A percentile compares a stretch with the other conserved stretches of the same genome.
Evolutionary conservation across 805 yeast genomes (phyloP).

Genomic region (Cyberlindnera mrakii): DNA sequence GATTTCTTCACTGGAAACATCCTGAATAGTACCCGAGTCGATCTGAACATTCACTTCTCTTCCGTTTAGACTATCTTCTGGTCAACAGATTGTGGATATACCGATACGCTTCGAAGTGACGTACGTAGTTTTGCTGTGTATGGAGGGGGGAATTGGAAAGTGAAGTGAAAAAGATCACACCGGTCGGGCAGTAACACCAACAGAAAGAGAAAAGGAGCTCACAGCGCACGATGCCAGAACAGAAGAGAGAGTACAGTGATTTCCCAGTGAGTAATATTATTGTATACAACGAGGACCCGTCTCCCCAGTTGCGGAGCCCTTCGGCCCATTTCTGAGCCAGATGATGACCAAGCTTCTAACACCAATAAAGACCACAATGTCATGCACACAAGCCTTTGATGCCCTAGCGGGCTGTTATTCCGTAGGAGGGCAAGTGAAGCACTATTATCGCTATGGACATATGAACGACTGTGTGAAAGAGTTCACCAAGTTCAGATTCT

Average conservation of each 20-base stretch:
- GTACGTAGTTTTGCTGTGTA: no score
- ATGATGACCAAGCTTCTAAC: slow-evolving; percentile 1
- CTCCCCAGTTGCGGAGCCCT: background rate
- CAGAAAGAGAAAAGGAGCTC: no score
- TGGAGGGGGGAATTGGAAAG: no score
- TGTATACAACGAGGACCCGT: no score
- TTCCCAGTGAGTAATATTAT: slow-evolving; percentile 18
- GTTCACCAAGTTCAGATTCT: slow-evolving; percentile 73
- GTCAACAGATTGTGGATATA: no score
- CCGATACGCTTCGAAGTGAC: no score
- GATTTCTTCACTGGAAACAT: slow-evolving; percentile 18
- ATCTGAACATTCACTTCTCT: slow-evolving; percentile 1
- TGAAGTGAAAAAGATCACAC: no score
- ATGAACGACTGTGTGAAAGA: slow-evolving; percentile 66
- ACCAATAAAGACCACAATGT: slow-evolving; percentile 42
- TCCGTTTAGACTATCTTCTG: background rate
- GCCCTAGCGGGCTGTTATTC: slow-evolving; percentile 84
- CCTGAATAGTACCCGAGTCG: background rate
- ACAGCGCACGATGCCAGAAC: background rate
- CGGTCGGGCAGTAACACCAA: no score
- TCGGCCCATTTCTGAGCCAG: background rate
- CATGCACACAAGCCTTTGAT: slow-evolving; percentile 79
- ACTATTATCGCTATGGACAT: slow-evolving; percentile 79
- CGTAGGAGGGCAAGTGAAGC: slow-evolving; percentile 81
- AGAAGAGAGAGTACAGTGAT: slow-evolving; percentile 9